These are phyloP conservation scores for Rhizopogon roseolus DNA, from an alignment of 768 basidiomycete species.

Conservation along the genomic window DNA sequence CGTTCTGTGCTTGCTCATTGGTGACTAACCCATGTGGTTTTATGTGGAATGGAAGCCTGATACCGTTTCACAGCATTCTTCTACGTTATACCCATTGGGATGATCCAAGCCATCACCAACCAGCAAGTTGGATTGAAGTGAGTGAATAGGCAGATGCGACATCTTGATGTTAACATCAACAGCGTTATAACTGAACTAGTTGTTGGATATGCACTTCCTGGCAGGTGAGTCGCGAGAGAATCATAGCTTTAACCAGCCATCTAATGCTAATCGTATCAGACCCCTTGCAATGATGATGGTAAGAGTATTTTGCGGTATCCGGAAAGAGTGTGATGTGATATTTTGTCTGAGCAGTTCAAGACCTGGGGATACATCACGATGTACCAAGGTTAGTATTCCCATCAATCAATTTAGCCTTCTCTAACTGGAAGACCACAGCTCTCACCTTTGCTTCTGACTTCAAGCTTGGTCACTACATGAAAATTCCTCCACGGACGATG, in stretches of 20 bases:
- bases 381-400: slow-evolving; percentile 38
- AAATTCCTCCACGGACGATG: slow-evolving; percentile 27
- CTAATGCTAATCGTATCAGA: slow-evolving; percentile 8
- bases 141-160: not conserved
- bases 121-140: slow-evolving; percentile 59
- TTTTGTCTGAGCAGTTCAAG: slow-evolving; percentile 40
- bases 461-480: slow-evolving; percentile 26
- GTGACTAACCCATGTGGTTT: not conserved
- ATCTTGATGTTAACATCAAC: not conserved
- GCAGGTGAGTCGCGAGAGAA: slow-evolving; percentile 22
- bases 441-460: slow-evolving; percentile 31
- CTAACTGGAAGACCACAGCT: slow-evolving; percentile 42
- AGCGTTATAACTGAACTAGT: slow-evolving; percentile 69
- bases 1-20: slow-evolving; percentile 20
- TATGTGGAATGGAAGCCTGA: not conserved
- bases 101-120: slow-evolving; percentile 58
- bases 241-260: not conserved
- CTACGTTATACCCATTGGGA: slow-evolving; percentile 34
- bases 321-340: slow-evolving; percentile 9
- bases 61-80: slow-evolving; percentile 13
- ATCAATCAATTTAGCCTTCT: slow-evolving; percentile 41
- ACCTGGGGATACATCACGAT: slow-evolving; percentile 66
- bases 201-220: slow-evolving; percentile 51
- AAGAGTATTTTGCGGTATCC: not conserved
- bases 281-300: slow-evolving; percentile 75